Evolutionary conservation across 1,284 basidiomycete species (phyloP).

Genomic region (Cryptococcus wingfieldii): DNA sequence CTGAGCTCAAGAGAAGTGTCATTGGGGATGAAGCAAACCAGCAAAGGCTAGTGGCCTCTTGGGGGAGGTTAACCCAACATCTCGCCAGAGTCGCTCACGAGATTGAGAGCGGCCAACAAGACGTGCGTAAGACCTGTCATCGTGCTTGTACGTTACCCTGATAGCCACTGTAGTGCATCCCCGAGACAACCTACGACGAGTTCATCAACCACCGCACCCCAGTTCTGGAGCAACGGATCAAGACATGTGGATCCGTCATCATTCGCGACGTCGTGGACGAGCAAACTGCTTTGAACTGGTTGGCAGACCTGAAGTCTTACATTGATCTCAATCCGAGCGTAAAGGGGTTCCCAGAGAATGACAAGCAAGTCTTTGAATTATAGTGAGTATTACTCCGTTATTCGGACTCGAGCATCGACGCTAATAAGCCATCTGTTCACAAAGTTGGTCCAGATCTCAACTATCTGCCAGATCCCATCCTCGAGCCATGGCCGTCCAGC

Average conservation of each 20-base stretch:
- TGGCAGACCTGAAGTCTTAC: constrained; percentile 58
- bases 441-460: constrained; percentile 57
- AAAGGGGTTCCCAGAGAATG: constrained; percentile 61
- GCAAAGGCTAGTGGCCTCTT: constrained; percentile 55
- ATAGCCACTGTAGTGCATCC: constrained; percentile 54
- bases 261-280: constrained; percentile 59
- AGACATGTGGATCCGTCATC: constrained; percentile 59
- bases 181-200: constrained; percentile 55
- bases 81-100: constrained; percentile 53
- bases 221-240: constrained; percentile 53
- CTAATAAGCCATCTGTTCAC: neutral
- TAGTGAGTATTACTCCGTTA: constrained; percentile 47
- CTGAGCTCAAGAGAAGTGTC: constrained; percentile 57
- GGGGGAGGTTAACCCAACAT: constrained; percentile 57
- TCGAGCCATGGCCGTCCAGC: constrained; percentile 58
- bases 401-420: neutral
- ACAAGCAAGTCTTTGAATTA: constrained; percentile 68
- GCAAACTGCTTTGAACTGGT: constrained; percentile 60
- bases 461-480: constrained; percentile 68
- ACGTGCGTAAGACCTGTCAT: constrained; percentile 20
- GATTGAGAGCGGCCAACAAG: constrained; percentile 51
- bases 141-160: neutral
- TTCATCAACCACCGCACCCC: constrained; percentile 51
- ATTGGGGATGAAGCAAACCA: constrained; percentile 46
- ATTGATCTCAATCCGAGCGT: constrained; percentile 53